These are phyloP conservation scores for Monocercomonoides exilis DNA, from an alignment of 78 protist genomes.

Conservation along the genomic window DNA sequence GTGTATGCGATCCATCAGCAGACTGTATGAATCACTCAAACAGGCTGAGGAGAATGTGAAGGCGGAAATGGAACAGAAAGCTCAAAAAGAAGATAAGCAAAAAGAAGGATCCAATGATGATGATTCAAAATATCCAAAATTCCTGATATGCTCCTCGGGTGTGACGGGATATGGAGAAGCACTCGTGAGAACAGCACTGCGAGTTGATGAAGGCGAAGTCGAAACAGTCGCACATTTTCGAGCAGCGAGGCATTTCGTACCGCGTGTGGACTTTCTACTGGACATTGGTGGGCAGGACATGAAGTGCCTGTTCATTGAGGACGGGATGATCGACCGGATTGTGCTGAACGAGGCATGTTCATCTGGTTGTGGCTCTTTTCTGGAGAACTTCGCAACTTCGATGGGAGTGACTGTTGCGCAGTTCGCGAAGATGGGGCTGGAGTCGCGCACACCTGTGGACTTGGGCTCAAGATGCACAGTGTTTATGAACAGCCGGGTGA, in stretches of 20 bases:
- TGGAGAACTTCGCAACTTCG: neutral
- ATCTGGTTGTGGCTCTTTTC: slow-evolving; percentile 30
- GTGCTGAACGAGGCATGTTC: slow-evolving; percentile 31
- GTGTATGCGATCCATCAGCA: neutral
- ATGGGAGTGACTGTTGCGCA: neutral
- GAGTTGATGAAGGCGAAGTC: neutral
- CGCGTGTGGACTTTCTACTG: slow-evolving; percentile 13
- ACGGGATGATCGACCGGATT: slow-evolving; percentile 6
- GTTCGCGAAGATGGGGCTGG: neutral
- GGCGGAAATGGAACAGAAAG: neutral
- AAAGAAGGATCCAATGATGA: too few species aligned
- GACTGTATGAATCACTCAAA: neutral
- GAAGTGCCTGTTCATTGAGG: neutral
- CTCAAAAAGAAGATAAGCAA: too few species aligned
- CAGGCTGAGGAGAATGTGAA: neutral
- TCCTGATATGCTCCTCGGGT: neutral
- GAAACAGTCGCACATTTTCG: slow-evolving; percentile 24
- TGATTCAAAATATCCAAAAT: neutral
- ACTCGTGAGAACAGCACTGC: neutral
- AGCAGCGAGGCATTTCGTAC: slow-evolving; percentile 20
- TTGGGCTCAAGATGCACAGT: slow-evolving; percentile 29
- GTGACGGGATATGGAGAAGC: slow-evolving; percentile 29
- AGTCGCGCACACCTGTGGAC: neutral
- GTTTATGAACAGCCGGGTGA: slow-evolving; percentile 27
- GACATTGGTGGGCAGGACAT: slow-evolving; percentile 39